These are phyloP conservation scores for Volvariella surrecta DNA, from an alignment of 1,284 basidiomycete species.

Conservation along the genomic window DNA sequence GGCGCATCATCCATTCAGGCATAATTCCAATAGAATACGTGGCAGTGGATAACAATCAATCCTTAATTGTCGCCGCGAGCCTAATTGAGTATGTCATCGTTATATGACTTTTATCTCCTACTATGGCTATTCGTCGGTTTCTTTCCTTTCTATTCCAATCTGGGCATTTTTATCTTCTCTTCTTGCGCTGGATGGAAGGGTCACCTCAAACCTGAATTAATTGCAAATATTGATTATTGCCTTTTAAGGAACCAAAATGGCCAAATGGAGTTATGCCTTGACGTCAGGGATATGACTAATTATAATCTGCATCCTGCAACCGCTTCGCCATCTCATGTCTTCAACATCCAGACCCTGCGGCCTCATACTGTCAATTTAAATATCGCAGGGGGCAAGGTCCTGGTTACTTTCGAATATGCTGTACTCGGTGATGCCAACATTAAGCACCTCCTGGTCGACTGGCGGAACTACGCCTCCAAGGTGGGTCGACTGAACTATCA, in stretches of 20 bases:
- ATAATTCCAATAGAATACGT: slow-evolving; percentile 39
- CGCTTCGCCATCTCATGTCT: slow-evolving; percentile 27
- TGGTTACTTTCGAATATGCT: slow-evolving; percentile 26
- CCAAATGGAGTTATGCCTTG: slow-evolving; percentile 30
- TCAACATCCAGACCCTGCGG: slow-evolving; percentile 23
- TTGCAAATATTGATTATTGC: not conserved
- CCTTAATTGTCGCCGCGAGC: slow-evolving; percentile 36
- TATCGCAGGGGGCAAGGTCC: slow-evolving; percentile 32
- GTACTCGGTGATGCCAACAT: slow-evolving; percentile 23
- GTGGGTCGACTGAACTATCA: slow-evolving; percentile 14
- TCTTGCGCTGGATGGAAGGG: not conserved
- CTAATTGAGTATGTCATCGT: slow-evolving; percentile 29
- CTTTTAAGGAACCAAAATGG: slow-evolving; percentile 24
- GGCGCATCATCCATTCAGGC: slow-evolving; percentile 35
- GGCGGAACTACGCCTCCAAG: slow-evolving; percentile 34
- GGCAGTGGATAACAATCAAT: slow-evolving; percentile 40
- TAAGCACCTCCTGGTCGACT: slow-evolving; percentile 37
- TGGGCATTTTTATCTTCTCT: not conserved
- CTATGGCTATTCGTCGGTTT: too few relatives aligned
- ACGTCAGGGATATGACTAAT: slow-evolving; percentile 35
- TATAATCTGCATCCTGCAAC: slow-evolving; percentile 34
- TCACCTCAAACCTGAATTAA: slow-evolving; percentile 7
- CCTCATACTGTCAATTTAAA: slow-evolving; percentile 25
- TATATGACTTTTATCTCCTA: not conserved
- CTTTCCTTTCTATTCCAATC: too few relatives aligned